Evolutionary conservation across 768 basidiomycete genomes (phyloP).

Genomic region (Hebeloma cylindrosporum): DNA sequence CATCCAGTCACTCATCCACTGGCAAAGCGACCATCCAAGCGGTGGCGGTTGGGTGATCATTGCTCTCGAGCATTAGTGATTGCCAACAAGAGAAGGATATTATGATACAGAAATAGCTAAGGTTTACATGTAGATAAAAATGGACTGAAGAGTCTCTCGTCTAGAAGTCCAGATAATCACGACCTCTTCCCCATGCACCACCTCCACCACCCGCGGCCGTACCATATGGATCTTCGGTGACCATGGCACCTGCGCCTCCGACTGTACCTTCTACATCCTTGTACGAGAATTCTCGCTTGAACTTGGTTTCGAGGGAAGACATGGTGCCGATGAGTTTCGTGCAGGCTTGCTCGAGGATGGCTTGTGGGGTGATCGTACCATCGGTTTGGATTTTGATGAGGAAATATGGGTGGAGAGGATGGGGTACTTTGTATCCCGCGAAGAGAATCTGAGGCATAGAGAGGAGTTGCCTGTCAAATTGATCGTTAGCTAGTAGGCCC

Average conservation of each 20-base stretch:
- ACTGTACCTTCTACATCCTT: conserved; percentile 63
- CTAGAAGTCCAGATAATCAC: conserved; percentile 59
- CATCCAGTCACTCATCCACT: too few species aligned
- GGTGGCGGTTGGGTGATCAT: too few species aligned
- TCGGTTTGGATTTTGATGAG: conserved; percentile 96
- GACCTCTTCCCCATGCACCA: conserved; percentile 44
- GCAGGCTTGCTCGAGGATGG: conserved; percentile 81
- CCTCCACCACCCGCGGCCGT: conserved; percentile 23
- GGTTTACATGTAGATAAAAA: conserved; percentile 16
- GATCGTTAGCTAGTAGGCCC: background rate
- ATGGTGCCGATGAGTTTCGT: conserved; percentile 75
- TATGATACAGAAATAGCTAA: too few species aligned
- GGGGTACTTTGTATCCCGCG: conserved; percentile 97
- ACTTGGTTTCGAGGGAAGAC: conserved; percentile 67
- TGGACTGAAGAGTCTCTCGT: background rate
- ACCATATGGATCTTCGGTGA: conserved; percentile 33
- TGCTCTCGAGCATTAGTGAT: too few species aligned
- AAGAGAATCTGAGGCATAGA: conserved; percentile 86
- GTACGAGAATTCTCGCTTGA: conserved; percentile 80
- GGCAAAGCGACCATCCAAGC: too few species aligned
- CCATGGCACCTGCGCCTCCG: conserved; percentile 24
- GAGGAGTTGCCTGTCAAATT: conserved; percentile 74
- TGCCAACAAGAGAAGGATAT: too few species aligned
- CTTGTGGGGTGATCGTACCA: conserved; percentile 78
- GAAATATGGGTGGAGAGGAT: conserved; percentile 93